Evolutionary conservation across 2,329 filamentous ascomycete genomes (phyloP).

Genomic region (Aphanoascus verrucosus): DNA sequence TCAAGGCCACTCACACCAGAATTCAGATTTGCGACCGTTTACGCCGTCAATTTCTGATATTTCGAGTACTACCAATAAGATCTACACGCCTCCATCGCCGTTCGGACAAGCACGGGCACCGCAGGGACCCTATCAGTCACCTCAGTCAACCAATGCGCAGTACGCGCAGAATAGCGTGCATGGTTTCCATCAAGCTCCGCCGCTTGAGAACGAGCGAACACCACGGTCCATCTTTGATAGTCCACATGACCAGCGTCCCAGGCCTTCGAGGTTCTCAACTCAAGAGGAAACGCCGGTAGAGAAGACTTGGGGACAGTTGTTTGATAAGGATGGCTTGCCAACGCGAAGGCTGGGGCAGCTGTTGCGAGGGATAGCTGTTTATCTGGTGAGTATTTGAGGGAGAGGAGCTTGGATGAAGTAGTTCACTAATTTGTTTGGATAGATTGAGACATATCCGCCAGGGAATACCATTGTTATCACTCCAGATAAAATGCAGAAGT

Average conservation of each 20-base stretch:
- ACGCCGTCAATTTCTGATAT: constrained; percentile 32
- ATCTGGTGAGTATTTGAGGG: constrained; percentile 48
- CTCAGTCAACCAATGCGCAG: constrained; percentile 19
- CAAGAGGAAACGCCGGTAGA: constrained; percentile 52
- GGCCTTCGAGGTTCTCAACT: constrained; percentile 31
- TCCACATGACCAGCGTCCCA: constrained; percentile 29
- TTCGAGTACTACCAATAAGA: constrained; percentile 17
- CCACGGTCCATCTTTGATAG: constrained; percentile 29
- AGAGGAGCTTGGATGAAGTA: background rate
- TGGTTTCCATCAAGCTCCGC: constrained; percentile 11
- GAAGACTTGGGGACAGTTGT: constrained; percentile 65
- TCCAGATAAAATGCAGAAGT: constrained; percentile 61
- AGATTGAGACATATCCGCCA: constrained; percentile 61
- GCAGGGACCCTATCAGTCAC: constrained; percentile 19
- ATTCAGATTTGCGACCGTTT: constrained; percentile 8
- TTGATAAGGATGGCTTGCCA: constrained; percentile 55
- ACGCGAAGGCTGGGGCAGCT: constrained; percentile 61
- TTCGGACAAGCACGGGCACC: constrained; percentile 19
- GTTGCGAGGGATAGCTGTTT: constrained; percentile 59
- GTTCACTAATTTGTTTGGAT: background rate
- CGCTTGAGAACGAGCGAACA: constrained; percentile 20
- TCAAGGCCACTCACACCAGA: constrained; percentile 27
- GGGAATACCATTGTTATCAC: constrained; percentile 60
- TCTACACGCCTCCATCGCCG: constrained; percentile 49
- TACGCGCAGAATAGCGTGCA: constrained; percentile 20